Evolutionary conservation across 371 early-diverging fungal genomes (phyloP).

Genomic region (Mucor lusitanicus): DNA sequence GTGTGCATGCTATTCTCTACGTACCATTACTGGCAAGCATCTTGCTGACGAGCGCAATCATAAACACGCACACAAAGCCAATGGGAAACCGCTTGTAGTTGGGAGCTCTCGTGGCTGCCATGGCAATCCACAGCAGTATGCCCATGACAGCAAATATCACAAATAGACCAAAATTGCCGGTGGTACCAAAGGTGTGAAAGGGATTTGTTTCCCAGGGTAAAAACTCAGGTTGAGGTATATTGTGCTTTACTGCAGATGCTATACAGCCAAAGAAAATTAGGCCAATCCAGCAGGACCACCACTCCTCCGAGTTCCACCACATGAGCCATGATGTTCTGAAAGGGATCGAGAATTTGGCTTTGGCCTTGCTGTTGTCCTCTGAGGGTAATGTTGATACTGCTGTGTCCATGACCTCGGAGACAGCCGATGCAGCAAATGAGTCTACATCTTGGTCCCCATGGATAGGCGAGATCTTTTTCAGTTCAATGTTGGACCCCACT

Average conservation of each 20-base stretch:
- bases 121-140: conserved; percentile 46
- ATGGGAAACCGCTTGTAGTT: conserved; percentile 45
- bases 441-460: background rate
- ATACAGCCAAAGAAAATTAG: conserved; percentile 60
- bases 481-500: background rate
- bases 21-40: conserved; percentile 61
- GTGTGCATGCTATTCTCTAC: background rate
- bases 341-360: background rate
- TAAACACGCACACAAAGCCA: conserved; percentile 53
- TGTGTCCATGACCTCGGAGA: background rate
- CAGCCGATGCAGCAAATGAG: background rate
- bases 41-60: conserved; percentile 54
- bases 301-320: conserved; percentile 69
- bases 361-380: background rate
- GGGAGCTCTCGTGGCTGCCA: conserved; percentile 43
- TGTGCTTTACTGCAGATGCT: conserved; percentile 46
- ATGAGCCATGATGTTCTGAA: conserved; percentile 39
- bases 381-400: background rate
- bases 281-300: conserved; percentile 70
- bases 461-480: background rate
- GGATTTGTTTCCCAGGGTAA: conserved; percentile 54
- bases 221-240: conserved; percentile 53
- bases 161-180: conserved; percentile 47
- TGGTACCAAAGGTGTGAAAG: conserved; percentile 49
- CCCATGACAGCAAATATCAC: conserved; percentile 59